Evolutionary conservation across 202 grass and related monocot species (phyloP).

Genomic region (Panicum hallii): DNA sequence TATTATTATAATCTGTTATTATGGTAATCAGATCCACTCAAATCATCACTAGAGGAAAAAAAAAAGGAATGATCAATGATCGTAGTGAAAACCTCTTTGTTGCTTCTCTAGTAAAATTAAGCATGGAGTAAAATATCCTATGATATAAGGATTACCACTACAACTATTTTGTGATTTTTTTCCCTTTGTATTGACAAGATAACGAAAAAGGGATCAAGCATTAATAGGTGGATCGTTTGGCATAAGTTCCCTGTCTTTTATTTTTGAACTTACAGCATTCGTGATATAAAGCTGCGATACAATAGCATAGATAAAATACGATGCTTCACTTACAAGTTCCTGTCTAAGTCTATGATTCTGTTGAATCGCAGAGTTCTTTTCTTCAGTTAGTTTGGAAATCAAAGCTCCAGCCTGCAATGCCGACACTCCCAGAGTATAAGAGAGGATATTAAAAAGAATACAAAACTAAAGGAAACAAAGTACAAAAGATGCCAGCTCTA

Average conservation of each 20-base stretch:
- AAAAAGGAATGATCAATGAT: not conserved
- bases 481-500: slow-evolving; percentile 10
- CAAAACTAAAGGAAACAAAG: not conserved
- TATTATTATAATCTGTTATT: slow-evolving; percentile 14
- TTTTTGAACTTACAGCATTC: not conserved
- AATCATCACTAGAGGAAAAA: not conserved
- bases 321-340: slow-evolving; percentile 78
- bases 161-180: not conserved
- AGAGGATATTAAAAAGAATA: slow-evolving; percentile 2
- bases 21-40: not conserved
- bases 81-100: not conserved
- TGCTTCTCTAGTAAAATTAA: not conserved
- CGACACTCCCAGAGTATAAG: slow-evolving; percentile 34
- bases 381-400: slow-evolving; percentile 75
- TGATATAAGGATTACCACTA: not conserved
- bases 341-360: slow-evolving; percentile 82
- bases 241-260: not conserved
- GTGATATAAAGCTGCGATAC: not conserved
- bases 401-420: slow-evolving; percentile 64
- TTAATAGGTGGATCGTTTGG: slow-evolving; percentile 1
- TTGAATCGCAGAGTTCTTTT: slow-evolving; percentile 86
- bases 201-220: not conserved
- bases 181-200: not conserved
- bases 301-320: slow-evolving; percentile 7
- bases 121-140: not conserved